Base-by-base conservation (phyloP, 768 basidiomycete genomes). In the Lactarius hengduanensis region DNA sequence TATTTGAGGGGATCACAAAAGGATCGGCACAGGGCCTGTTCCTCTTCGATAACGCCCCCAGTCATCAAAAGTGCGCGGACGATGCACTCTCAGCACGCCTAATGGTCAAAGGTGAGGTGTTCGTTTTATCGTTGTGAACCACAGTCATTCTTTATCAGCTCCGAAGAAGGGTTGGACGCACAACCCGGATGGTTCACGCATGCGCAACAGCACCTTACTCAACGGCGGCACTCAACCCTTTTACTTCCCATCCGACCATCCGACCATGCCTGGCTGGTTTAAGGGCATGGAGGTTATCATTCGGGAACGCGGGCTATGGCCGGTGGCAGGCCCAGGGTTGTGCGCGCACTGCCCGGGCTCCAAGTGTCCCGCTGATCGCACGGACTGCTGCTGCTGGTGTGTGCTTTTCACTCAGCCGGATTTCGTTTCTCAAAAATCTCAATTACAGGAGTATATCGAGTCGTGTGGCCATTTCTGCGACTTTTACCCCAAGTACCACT, bases 41-140 rank as follows among this genome's bases (percentile, higher is more conserved):
- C 13, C 38, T 77, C 1, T 78, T 74, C 50, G 74, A 77, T 59
- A 77, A 77, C 63, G 75, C 74, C 6, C 57, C 71, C 0, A 74
- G 63, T 32, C 76, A 77, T 58, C 62, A 26, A 11, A 75, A 75
- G 41, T 69, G 70, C 2, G 70, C 74, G 0, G 28, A n/a, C 1
- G 67, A 76, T 41, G 61, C 26, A 0, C 0, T 62, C 5, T 62
- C 61, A 34, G 61, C 61, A 13, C 3, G 38, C 38, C 38, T 10
- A 38, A 38, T 38, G 38, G 38, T 38, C 38, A 38, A 38, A 38
- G 38, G 38, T 38, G 38, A 11, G 38, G 3, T 28, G 28, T 28
- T 38, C 1, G 2, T 11, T 38, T 38, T 38, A 13, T 38, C 2
- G 2, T 11, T 13, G 38, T 11, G 10, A 11, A 11, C 3, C 13